These are phyloP conservation scores for Colletotrichum gloeosporioides DNA, from an alignment of 2,329 filamentous ascomycete genomes.

Conservation along the genomic window DNA sequence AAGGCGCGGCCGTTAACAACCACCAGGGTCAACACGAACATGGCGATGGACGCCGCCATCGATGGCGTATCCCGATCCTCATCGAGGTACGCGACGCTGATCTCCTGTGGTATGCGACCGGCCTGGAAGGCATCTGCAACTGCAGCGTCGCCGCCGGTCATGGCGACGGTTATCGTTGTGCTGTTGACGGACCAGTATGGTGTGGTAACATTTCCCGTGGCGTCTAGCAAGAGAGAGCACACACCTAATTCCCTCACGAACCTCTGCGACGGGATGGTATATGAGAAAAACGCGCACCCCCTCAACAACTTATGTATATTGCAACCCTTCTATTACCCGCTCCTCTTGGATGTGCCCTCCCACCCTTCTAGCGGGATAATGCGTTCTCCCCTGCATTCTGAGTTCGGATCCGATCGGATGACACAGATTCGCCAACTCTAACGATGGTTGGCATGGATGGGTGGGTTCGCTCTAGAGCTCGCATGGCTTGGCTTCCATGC, in stretches of 20 bases:
- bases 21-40: slow-evolving; percentile 37
- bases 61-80: slow-evolving; percentile 40
- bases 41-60: slow-evolving; percentile 43
- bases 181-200: background rate
- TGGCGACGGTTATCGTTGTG: background rate
- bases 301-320: slow-evolving; percentile 1
- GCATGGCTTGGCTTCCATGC: background rate
- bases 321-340: background rate
- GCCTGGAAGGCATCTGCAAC: slow-evolving; percentile 35
- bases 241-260: background rate
- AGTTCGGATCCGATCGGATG: slow-evolving; percentile 16
- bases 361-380: background rate
- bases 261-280: background rate
- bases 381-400: background rate
- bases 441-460: background rate
- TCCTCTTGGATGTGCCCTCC: background rate
- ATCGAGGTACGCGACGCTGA: slow-evolving; percentile 39
- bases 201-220: background rate
- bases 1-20: slow-evolving; percentile 38
- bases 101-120: slow-evolving; percentile 37
- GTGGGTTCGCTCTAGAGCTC: background rate
- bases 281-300: background rate
- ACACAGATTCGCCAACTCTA: slow-evolving; percentile 20
- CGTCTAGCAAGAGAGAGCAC: background rate
- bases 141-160: slow-evolving; percentile 16